Conservation (phyloP, 75 land plant species). For the Azolla pinnata region DNA sequence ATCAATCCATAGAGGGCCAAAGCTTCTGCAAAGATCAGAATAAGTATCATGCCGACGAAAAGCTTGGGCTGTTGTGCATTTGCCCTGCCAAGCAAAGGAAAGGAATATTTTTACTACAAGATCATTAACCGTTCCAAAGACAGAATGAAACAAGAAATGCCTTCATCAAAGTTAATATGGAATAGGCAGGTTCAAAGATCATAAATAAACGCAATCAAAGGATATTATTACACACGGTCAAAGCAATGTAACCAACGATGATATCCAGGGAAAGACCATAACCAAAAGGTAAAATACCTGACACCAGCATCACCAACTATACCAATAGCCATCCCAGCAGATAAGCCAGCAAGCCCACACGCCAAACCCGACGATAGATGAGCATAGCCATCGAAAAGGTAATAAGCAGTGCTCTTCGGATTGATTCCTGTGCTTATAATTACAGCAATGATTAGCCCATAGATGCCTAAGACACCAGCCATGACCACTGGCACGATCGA, state of each 20-base stretch:
- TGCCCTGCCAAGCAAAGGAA: conserved; percentile 25
- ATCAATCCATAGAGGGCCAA: conserved; percentile 47
- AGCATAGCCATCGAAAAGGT: conserved; percentile 55
- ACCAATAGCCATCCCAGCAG: conserved; percentile 63
- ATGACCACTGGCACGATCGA: conserved; percentile 60
- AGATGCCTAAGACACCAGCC: conserved; percentile 61
- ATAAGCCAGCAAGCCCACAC: conserved; percentile 49
- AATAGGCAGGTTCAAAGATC: not conserved
- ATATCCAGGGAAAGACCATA: no score
- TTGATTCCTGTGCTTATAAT: conserved; percentile 60
- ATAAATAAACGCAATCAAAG: not conserved
- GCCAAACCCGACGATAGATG: conserved; percentile 52
- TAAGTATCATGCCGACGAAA: conserved; percentile 50
- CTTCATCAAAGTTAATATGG: not conserved
- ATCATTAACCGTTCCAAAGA: not conserved
- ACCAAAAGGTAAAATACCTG: conserved; percentile 19
- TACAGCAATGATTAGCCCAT: conserved; percentile 55
- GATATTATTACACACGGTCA: no score
- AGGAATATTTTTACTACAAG: not conserved
- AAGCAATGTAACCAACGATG: no score
- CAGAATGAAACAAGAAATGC: not conserved
- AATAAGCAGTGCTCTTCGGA: conserved; percentile 50
- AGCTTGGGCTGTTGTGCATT: conserved; percentile 56
- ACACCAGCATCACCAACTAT: conserved; percentile 62
- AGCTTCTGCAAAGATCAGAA: conserved; percentile 56